These are phyloP conservation scores for Amborella trichopoda DNA, from an alignment of 164 flowering plant species.

Conservation along the genomic window DNA sequence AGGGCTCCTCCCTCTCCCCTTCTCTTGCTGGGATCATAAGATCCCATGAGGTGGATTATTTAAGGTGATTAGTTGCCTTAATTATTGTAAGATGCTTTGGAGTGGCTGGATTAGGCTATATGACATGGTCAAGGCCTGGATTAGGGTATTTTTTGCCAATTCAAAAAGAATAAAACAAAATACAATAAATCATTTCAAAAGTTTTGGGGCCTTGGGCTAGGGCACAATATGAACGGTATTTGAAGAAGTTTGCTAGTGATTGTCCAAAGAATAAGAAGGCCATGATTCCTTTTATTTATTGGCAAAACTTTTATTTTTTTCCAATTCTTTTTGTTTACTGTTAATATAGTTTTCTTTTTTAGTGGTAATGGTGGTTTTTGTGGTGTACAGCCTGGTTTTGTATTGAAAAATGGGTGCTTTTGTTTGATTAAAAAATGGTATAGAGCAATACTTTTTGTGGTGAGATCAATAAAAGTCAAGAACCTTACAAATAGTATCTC, in stretches of 20 bases:
- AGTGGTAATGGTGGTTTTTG: too few species aligned
- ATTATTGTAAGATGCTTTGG: conserved; percentile 79
- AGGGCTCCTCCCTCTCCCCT: conserved; percentile 69
- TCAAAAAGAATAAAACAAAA: too few species aligned
- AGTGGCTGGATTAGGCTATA: conserved; percentile 87
- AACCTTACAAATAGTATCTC: too few species aligned
- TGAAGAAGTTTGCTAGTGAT: conserved; percentile 73
- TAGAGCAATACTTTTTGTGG: too few species aligned
- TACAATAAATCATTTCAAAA: conserved; percentile 71
- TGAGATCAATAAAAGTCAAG: too few species aligned
- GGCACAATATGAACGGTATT: conserved; percentile 61
- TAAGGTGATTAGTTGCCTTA: conserved; percentile 77
- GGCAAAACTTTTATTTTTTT: too few species aligned
- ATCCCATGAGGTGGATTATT: conserved; percentile 74
- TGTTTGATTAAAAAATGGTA: too few species aligned
- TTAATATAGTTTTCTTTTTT: too few species aligned
- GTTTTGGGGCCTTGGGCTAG: conserved; percentile 76
- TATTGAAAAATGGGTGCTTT: too few species aligned
- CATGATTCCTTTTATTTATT: conserved; percentile 70
- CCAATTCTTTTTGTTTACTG: too few species aligned
- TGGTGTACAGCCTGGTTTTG: too few species aligned
- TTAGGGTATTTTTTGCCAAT: conserved; percentile 62
- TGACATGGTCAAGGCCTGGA: conserved; percentile 81
- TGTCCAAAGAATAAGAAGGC: conserved; percentile 72
- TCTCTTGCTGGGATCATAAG: conserved; percentile 65